Evolutionary conservation across 352 stramenopile species (phyloP), one percentile per base, ranked within the genome.

Genomic region (Pythium aphanidermatum): DNA sequence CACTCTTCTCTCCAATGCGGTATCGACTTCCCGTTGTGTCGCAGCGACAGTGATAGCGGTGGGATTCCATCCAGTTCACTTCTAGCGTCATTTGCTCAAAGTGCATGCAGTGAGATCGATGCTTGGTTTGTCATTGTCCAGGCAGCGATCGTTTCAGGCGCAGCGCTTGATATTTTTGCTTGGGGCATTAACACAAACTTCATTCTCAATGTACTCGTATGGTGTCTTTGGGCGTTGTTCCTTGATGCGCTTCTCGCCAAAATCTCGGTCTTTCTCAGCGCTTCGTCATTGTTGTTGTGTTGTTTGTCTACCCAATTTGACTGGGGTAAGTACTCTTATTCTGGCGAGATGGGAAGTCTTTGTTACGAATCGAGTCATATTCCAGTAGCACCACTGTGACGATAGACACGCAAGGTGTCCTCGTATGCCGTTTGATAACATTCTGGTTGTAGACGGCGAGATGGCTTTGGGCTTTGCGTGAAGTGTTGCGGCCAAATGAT

Each of bases 151-250:
- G 50, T 58, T 8, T 20, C 50, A 2, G 2, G 51, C 26, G 25
- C 41, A 3, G 41, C 23, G 5, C 46, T 33, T 24, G 50, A 58
- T 19, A 29, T 40, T 2, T 58, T 58, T n/a, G 6, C 12, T 2
- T 58, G 50, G 50, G 50, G 51, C 41, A n/a, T 24, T 2, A 17
- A 42, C n/a, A 33, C 31, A 11, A 21, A 51, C 2, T 24, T 58
- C 34, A 35, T 51, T 11, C 25, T 30, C 33, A 42, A 35, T 0
- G 50, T 35, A 11, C 42, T 28, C 33, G 5, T 51, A 12, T 58
- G 50, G 50, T 41, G 33, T 28, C 50, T 43, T 24, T 58, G 50
- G 50, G 40, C 51, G 34, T n/a, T 58, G 4, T 58, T 51, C 29
- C 43, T 58, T 12, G 50, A 58, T 16, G 41, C 50, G 6, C 41